phyloP scores from a whole-genome alignment of 1,139 yeast genomes.

The Yamadazyma jaroonii region DNA sequence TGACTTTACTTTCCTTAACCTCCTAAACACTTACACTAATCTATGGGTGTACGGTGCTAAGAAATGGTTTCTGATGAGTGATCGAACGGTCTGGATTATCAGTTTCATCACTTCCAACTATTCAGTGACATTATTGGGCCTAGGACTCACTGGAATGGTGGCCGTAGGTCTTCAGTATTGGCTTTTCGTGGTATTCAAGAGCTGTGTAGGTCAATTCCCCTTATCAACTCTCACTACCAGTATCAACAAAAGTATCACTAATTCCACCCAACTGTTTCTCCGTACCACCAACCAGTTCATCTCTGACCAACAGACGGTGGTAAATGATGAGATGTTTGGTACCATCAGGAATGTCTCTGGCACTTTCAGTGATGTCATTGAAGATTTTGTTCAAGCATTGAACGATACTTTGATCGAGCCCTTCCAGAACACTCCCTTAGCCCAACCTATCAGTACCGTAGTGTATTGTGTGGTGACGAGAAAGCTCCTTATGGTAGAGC shows the following conservation, averaged over 20 bases:
- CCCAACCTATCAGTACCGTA: slow-evolving; percentile 58
- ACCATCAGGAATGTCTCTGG: slow-evolving; percentile 56
- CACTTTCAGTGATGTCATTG: slow-evolving; percentile 47
- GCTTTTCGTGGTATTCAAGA: slow-evolving; percentile 26
- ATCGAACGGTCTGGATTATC: slow-evolving; percentile 39
- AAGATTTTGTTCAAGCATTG: slow-evolving; percentile 28
- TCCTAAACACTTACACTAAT: slow-evolving; percentile 19
- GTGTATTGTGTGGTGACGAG: slow-evolving; percentile 79
- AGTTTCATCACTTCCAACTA: slow-evolving; percentile 49
- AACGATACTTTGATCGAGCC: slow-evolving; percentile 33
- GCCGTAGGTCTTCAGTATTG: slow-evolving; percentile 47
- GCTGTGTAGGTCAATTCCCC: slow-evolving; percentile 8
- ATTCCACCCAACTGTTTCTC: slow-evolving; percentile 9
- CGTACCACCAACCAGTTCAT: slow-evolving; percentile 23
- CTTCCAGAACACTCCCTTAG: slow-evolving; percentile 69
- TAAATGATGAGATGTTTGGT: slow-evolving; percentile 68
- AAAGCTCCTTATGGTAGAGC: slow-evolving; percentile 61
- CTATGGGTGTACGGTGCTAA: slow-evolving; percentile 15
- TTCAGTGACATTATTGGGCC: slow-evolving; percentile 40
- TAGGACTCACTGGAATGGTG: slow-evolving; percentile 49
- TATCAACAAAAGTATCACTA: slow-evolving; percentile 2
- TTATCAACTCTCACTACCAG: slow-evolving; percentile 2
- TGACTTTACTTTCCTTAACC: slow-evolving; percentile 16
- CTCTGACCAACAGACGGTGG: slow-evolving; percentile 26
- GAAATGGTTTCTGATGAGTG: slow-evolving; percentile 9